Base-by-base conservation (phyloP, 208 protist genomes). In the Sergeia podlipaevii region DNA sequence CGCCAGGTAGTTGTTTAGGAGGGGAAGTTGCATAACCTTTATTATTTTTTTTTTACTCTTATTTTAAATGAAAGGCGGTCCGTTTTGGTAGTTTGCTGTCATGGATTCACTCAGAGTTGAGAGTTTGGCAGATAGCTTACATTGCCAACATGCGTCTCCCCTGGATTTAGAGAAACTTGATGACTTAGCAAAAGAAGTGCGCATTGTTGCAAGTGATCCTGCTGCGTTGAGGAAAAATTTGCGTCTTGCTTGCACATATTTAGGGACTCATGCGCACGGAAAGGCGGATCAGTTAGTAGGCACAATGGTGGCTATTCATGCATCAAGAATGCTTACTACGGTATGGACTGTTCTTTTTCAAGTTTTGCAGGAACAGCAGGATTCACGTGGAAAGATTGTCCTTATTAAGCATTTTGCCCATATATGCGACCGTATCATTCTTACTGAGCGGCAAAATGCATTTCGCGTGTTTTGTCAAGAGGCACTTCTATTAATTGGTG, bases 331-430 rank as follows among this genome's bases (percentile, higher is more conserved):
- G 58, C 37, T 66, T 33, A 49, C 65, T 23, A 79, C 74, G 10
- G 55, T 74, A 28, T 85, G 78, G 74, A 73, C 74, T 0, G 78
- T 79, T 4, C 44, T 85, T 4, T 66, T 81, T 23, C 69, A 79
- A 38, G 63, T 60, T 37, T 45, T 85, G 21, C 65, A 66, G 23
- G 70, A 81, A 48, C 52, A 61, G 15, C 24, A n/a, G 21, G 49
- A 44, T 2, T 20, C 50, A 4, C 17, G 36, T 2, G 49, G 60
- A 13, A 73, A 81, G 50, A 42, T 85, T 1, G 60, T 44, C 50
- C 62, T 85, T 4, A 53, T 85, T 30, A 52, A 60, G 20, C 74
- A 79, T 8, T 85, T 85, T 59, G 58, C 62, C 23, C 65, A 74
- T 45, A 51, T 81, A 2, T 66, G 60, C 23, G 51, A 58, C 39